Conservation (phyloP, 2,329 filamentous ascomycete species). For the Epichloe gansuensis region DNA sequence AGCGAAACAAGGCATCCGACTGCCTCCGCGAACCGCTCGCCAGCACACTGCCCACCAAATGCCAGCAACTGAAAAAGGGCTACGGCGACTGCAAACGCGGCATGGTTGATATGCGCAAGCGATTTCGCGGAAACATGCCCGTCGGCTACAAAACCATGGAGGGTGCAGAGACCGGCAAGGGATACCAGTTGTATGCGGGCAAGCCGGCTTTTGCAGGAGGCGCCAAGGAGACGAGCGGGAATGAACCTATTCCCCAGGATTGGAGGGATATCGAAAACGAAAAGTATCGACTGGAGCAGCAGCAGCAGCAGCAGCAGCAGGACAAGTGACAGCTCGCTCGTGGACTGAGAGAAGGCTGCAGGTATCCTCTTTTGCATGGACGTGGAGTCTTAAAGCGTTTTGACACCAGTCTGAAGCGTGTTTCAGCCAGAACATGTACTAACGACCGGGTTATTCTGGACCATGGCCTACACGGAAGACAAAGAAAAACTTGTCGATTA, state of each 20-base stretch:
- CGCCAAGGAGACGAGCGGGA: constrained; percentile 53
- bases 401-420: neutral
- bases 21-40: constrained; percentile 75
- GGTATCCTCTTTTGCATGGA: neutral
- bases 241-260: constrained; percentile 47
- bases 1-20: constrained; percentile 75
- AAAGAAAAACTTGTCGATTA: too few species aligned
- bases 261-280: constrained; percentile 56
- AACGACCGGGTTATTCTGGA: too few species aligned
- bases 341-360: neutral
- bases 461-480: too few species aligned
- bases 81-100: constrained; percentile 93
- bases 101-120: constrained; percentile 97
- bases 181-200: constrained; percentile 68
- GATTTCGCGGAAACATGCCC: constrained; percentile 88
- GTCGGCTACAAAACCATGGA: constrained; percentile 52
- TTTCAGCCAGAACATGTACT: too few species aligned
- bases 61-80: constrained; percentile 84
- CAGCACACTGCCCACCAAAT: constrained; percentile 72
- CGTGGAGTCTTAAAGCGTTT: neutral
- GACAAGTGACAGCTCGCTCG: neutral
- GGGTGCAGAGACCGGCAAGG: constrained; percentile 38
- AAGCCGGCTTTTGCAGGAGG: constrained; percentile 53
- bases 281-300: constrained; percentile 31
- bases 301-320: constrained; percentile 16